These are phyloP conservation scores for Eutrema yunnanense DNA, from an alignment of 345 rosid genomes.

Conservation along the genomic window DNA sequence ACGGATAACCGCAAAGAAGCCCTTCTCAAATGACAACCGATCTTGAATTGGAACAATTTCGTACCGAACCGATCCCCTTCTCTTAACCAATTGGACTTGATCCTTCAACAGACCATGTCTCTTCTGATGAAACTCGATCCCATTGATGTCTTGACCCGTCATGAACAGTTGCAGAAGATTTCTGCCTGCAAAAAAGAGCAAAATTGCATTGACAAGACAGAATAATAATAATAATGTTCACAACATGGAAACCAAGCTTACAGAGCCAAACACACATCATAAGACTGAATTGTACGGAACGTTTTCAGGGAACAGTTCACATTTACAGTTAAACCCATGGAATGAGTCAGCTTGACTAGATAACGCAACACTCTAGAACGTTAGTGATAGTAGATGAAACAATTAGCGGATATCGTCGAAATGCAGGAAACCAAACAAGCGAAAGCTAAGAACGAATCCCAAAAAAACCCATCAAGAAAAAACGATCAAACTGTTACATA, in stretches of 20 bases:
- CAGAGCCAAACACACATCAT: background rate
- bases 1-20: conserved; percentile 81
- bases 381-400: background rate
- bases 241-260: background rate
- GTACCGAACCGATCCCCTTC: conserved; percentile 60
- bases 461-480: conserved; percentile 11
- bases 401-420: background rate
- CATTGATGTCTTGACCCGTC: conserved; percentile 53
- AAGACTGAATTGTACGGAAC: background rate
- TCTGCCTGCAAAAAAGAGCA: conserved; percentile 14
- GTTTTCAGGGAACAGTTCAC: background rate
- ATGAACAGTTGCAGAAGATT: background rate
- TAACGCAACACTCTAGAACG: background rate
- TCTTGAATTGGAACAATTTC: conserved; percentile 73
- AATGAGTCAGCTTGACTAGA: background rate
- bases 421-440: background rate
- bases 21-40: conserved; percentile 81
- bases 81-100: conserved; percentile 70
- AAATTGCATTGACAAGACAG: background rate
- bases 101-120: conserved; percentile 76
- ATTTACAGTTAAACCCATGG: background rate
- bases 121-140: conserved; percentile 51
- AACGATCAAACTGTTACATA: conserved; percentile 24
- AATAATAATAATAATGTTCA: background rate
- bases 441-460: background rate